phyloP scores from a whole-genome alignment of 2,329 filamentous ascomycete species.

The Fusarium denticulatum region DNA sequence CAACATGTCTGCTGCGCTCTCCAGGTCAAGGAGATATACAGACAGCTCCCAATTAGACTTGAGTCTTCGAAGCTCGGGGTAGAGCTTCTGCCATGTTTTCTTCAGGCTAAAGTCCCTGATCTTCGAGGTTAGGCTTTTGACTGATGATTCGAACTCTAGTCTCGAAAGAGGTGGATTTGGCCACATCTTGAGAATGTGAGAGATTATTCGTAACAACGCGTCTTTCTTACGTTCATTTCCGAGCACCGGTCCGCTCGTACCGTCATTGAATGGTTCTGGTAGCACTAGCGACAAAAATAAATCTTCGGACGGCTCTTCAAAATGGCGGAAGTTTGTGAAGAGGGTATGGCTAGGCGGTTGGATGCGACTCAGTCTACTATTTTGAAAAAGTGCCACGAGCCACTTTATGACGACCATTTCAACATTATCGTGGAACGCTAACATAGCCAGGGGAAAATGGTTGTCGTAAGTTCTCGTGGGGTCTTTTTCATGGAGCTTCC shows the following conservation, averaged over 20 bases:
- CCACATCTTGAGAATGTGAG: background rate
- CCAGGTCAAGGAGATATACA: background rate
- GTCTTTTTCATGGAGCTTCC: background rate
- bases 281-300: background rate
- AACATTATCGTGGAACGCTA: background rate
- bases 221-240: background rate
- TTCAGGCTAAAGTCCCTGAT: background rate
- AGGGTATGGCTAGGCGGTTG: background rate
- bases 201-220: background rate
- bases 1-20: background rate
- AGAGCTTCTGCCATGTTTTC: background rate
- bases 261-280: accelerated
- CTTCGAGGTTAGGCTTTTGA: accelerated
- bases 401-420: constrained; percentile 10
- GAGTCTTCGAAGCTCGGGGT: background rate
- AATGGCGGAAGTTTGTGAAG: constrained; percentile 19
- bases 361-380: background rate
- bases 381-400: constrained; percentile 14
- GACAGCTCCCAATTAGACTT: constrained; percentile 1
- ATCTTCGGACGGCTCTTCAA: background rate
- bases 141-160: background rate
- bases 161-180: background rate
- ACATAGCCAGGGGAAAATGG: constrained; percentile 11
- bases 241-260: accelerated
- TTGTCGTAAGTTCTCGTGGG: background rate